phyloP scores from a whole-genome alignment of 441 rosid species.

The Manihot esculenta region DNA sequence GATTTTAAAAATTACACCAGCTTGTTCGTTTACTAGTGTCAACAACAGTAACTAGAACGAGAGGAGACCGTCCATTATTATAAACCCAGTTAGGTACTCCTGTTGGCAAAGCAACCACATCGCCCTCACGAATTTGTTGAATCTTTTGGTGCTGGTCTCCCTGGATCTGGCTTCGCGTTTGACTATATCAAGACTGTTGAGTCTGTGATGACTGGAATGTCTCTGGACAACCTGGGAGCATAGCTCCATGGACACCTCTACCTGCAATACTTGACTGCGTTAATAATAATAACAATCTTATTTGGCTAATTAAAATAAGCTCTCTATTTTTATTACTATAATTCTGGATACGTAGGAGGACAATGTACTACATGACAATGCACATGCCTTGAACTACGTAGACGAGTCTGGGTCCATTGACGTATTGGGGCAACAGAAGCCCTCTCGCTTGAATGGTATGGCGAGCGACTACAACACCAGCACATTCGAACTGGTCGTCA shows the following conservation, averaged over 20 bases:
- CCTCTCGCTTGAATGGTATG: conserved; percentile 34
- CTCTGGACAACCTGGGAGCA: conserved; percentile 64
- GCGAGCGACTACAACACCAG: conserved; percentile 37
- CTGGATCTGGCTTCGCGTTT: conserved; percentile 26
- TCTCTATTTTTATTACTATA: neutral
- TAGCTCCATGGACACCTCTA: conserved; percentile 45
- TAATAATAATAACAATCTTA: too few species aligned
- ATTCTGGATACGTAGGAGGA: neutral
- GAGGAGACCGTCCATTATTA: conserved; percentile 53
- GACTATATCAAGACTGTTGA: neutral
- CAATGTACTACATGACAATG: neutral
- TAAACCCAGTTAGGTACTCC: conserved; percentile 71
- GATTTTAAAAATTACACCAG: too few species aligned
- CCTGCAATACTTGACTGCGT: conserved; percentile 33
- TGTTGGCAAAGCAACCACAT: conserved; percentile 46
- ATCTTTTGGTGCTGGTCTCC: conserved; percentile 72
- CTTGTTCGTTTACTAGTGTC: conserved; percentile 49
- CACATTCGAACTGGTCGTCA: conserved; percentile 41
- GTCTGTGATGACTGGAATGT: conserved; percentile 57
- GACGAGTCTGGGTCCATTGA: conserved; percentile 33
- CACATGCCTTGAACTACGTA: conserved; percentile 43
- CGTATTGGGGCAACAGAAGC: conserved; percentile 38
- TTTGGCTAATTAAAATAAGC: too few species aligned
- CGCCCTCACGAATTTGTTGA: conserved; percentile 52
- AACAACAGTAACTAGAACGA: conserved; percentile 45